Evolutionary conservation across 331 rosid genomes (phyloP).

Genomic region (Malus hybrid): DNA sequence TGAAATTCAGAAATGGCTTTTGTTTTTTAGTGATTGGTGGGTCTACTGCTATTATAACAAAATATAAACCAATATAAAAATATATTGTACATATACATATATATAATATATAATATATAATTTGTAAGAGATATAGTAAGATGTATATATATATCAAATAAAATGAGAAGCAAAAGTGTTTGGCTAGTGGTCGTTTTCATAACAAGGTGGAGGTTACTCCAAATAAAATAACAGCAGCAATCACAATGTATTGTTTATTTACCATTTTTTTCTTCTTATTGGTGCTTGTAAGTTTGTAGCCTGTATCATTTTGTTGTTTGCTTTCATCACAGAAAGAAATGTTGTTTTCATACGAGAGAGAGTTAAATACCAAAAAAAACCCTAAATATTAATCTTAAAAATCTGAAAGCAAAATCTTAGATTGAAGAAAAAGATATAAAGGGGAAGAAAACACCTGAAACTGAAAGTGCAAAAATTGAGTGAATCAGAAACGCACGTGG

Average conservation of each 20-base stretch:
- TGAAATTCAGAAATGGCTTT: slow-evolving; percentile 32
- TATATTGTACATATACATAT: neutral
- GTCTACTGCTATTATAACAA: slow-evolving; percentile 44
- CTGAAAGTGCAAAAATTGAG: slow-evolving; percentile 15
- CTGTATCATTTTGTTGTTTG: no score
- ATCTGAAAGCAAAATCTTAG: slow-evolving; percentile 12
- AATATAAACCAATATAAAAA: neutral
- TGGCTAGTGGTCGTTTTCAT: slow-evolving; percentile 84
- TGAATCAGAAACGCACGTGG: slow-evolving; percentile 46
- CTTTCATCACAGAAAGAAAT: slow-evolving; percentile 19
- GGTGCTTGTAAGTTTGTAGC: no score
- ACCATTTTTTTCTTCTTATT: slow-evolving; percentile 20
- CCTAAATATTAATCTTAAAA: slow-evolving; percentile 13
- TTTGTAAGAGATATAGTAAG: slow-evolving; percentile 3
- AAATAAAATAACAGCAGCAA: slow-evolving; percentile 45
- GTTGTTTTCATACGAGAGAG: slow-evolving; percentile 24
- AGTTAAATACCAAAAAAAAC: slow-evolving; percentile 14
- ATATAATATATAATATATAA: neutral
- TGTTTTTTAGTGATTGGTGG: slow-evolving; percentile 60
- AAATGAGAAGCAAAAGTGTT: slow-evolving; percentile 41
- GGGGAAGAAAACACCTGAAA: slow-evolving; percentile 29
- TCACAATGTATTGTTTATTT: slow-evolving; percentile 30
- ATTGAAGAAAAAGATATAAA: neutral
- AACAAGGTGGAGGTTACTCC: slow-evolving; percentile 60
- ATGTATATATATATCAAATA: neutral